Base-by-base conservation (phyloP, 331 rosid genomes). In the Arachis monticola region DNA sequence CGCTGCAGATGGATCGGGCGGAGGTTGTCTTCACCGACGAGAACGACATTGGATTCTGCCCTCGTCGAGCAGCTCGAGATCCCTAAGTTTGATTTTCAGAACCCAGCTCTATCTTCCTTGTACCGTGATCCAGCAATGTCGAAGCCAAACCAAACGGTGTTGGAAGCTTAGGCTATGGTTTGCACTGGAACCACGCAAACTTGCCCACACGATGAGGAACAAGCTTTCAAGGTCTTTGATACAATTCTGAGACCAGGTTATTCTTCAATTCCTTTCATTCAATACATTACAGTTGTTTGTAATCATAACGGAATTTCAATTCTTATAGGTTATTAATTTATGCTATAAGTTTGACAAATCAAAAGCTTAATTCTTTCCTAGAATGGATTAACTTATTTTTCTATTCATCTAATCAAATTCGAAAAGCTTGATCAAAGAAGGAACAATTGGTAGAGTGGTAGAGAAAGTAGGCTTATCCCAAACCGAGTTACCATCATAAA, bases 141-240 rank as follows among this genome's bases (percentile, higher is more conserved):
- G 74, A 86, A 57, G 79, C 97, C 99, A 5, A 94, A 94, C 68
- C 91, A 83, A 87, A 92, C 96, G 30, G 87, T 94, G 77, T 75
- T 88, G 81, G 99, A 92, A 8, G 99, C 97, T 9, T 96, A 94
- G 83, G 79, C 90, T 74, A 86, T 89, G 91, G 97, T 94, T 83
- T 94, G 99, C 72, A 94, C 99, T 0, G 97, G 99, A 5, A 97
- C 99, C 6, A 86, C 89, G 9, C 97, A 90, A 84, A 94, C 97
- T 70, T 84, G 80, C n/a, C 96, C 97, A 31, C 97, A 92, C 57
- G 64, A 77, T 6, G 99, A 92, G 17, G 88, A 88, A 8, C 96
- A 94, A 73, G 97, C 97, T 64, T 77, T 88, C 59, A 92, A 84
- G 83, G 99, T 94, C 60, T 85, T 94, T 47, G 93, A 90, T 31